phyloP scores from a whole-genome alignment of 495 filamentous ascomycete species.

The Penicillium taxi region DNA sequence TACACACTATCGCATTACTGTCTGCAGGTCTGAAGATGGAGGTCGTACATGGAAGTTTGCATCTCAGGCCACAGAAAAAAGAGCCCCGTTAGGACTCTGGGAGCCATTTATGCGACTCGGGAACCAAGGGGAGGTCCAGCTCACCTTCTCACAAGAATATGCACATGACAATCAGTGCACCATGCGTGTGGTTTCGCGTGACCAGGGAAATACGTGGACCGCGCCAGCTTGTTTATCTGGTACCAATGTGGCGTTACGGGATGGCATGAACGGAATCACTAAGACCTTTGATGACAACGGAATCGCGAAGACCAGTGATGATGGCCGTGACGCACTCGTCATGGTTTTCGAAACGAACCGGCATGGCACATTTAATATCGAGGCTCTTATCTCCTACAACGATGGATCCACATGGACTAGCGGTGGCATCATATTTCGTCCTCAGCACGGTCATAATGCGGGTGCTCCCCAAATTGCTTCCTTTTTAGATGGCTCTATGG shows the following conservation, averaged over 20 bases:
- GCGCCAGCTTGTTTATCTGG: slow-evolving; percentile 41
- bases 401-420: slow-evolving; percentile 47
- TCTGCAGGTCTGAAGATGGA: slow-evolving; percentile 48
- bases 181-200: slow-evolving; percentile 46
- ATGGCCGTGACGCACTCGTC: slow-evolving; percentile 40
- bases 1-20: slow-evolving; percentile 52
- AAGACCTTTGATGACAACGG: too few relatives aligned
- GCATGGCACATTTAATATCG: slow-evolving; percentile 44
- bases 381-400: slow-evolving; percentile 50
- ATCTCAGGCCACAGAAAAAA: slow-evolving; percentile 41
- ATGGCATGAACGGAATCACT: slow-evolving; percentile 56
- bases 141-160: slow-evolving; percentile 52
- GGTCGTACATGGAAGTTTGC: slow-evolving; percentile 48
- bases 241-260: slow-evolving; percentile 33
- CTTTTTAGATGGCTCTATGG: slow-evolving; percentile 48
- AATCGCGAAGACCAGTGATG: too few relatives aligned
- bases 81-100: slow-evolving; percentile 46
- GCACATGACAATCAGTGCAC: slow-evolving; percentile 51
- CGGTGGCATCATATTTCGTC: slow-evolving; percentile 44
- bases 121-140: slow-evolving; percentile 41
- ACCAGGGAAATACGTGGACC: slow-evolving; percentile 47
- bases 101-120: slow-evolving; percentile 53
- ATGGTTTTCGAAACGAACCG: slow-evolving; percentile 53
- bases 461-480: slow-evolving; percentile 53
- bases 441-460: slow-evolving; percentile 39